Base-by-base conservation (phyloP, 352 stramenopile genomes). In the Blastocystis sp. region DNA sequence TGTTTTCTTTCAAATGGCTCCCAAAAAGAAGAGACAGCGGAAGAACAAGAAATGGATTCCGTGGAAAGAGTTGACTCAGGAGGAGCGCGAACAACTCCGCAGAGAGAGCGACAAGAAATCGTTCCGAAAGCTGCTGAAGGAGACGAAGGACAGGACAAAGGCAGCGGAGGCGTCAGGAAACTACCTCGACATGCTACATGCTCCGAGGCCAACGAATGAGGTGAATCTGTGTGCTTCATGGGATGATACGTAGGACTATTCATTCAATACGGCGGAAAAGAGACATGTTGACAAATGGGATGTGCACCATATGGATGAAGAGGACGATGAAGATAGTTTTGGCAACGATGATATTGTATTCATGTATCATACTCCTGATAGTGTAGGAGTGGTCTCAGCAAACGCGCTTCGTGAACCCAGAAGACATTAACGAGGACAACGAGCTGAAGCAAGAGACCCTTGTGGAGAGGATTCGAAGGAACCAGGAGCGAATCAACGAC, bases 41-140 rank as follows among this genome's bases (percentile, higher is more conserved):
- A 71, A 71, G 48, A 71, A 71, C 64, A 71, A 71, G 14, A 71
- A 71, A 14, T 71, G 64, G 64, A 71, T 71, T 42, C 64, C 64
- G 34, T 71, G 48, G 40, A 71, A 71, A 38, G 14, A 71, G 34
- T 71, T 71, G 64, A 71, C 64, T 0, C 64, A 24, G 19, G 64
- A 71, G 43, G 64, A 71, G 17, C 64, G 64, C 19, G 64, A 71
- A 71, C 14, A 40, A 38, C 43, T 71, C 24, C 64, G 64, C 40
- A 28, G 64, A 45, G 64, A 71, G 24, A 71, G 64, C 14, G 48
- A 71, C 48, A 24, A 38, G 48, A 71, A 71, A 38, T 38, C 40
- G 43, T 43, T 71, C 2, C 64, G 64, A 6, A 38, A 43, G 7
- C 24, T 48, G 43, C 24, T 71, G 24, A n/a, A 48, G 24, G 64